phyloP scores from a whole-genome alignment of 306 rosid species.

The Echinosophora koreensis region DNA sequence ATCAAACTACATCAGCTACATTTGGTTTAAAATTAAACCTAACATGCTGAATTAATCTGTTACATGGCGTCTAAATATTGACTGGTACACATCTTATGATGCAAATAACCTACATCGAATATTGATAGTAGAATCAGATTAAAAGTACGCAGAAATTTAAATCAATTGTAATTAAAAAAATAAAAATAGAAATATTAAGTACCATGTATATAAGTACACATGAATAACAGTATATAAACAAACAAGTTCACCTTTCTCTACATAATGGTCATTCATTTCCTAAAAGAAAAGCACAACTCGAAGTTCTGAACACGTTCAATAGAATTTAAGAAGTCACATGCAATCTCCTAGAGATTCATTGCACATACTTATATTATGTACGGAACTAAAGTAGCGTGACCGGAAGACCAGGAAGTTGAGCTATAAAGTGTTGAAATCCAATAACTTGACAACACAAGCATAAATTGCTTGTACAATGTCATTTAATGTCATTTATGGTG shows the following conservation, averaged over 20 bases:
- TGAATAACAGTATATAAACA: not conserved
- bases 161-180: no score
- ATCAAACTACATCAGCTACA: constrained; percentile 14
- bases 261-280: constrained; percentile 6
- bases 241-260: constrained; percentile 8
- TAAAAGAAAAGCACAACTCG: not conserved
- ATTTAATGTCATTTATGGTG: constrained; percentile 26
- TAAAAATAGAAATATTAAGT: no score
- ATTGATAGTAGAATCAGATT: no score
- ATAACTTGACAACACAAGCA: constrained; percentile 27
- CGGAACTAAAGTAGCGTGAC: not conserved
- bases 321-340: constrained; percentile 32
- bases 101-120: no score
- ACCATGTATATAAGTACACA: no score
- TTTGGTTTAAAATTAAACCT: constrained; percentile 9
- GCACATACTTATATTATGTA: constrained; percentile 25
- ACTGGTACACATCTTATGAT: no score
- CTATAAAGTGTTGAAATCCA: constrained; percentile 38
- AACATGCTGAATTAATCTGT: constrained; percentile 24
- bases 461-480: constrained; percentile 1
- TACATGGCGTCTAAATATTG: not conserved
- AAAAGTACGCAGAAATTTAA: no score
- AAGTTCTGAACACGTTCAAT: not conserved
- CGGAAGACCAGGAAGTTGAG: not conserved
- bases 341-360: constrained; percentile 42